Base-by-base conservation (phyloP, 257 asterid species). In the Solanum virginianum region DNA sequence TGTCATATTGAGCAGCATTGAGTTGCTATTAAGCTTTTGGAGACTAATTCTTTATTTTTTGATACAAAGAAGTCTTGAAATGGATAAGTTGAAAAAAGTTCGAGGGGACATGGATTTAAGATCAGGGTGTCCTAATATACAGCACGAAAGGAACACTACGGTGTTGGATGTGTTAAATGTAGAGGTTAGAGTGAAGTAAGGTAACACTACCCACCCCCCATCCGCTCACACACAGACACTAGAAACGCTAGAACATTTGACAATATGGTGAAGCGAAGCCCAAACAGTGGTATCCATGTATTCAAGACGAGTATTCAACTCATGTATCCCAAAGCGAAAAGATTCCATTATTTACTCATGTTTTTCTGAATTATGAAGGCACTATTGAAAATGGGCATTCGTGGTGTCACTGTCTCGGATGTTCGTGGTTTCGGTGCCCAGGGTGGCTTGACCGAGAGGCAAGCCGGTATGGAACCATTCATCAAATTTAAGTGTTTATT, bases 351-450 rank as follows among this genome's bases (percentile, higher is more conserved):
- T 49, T 83, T 49, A 49, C 18, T 83, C 80, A 83, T 47, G 41
- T 63, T 83, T 32, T 82, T 66, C 80, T 83, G 68, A 12, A 79
- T 87, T 87, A 84, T 77, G 85, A 90, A 96, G 99, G 99, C 97
- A 68, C 84, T 96, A 86, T 43, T 96, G 95, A 93, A 91, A 90
- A 92, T 94, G 87, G 98, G 99, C 77, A 93, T 96, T 85, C 99
- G 98, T 84, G 99, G 99, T 80, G 95, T 96, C 72, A 96, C 99
- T 6, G 92, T 96, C 77, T 96, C 98, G 86, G 99, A 96, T 90
- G 99, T 96, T 72, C 92, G 97, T 75, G 99, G 98, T 66, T 96
- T 94, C 89, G 99, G 99, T 80, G 92, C 98, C 87, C 99, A 96
- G 91, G 99, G 99, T 60, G 98, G 95, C 87, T 89, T 89, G 88